Evolutionary conservation across 371 early-diverging fungal genomes (phyloP).

Genomic region (Mucor ambiguus): DNA sequence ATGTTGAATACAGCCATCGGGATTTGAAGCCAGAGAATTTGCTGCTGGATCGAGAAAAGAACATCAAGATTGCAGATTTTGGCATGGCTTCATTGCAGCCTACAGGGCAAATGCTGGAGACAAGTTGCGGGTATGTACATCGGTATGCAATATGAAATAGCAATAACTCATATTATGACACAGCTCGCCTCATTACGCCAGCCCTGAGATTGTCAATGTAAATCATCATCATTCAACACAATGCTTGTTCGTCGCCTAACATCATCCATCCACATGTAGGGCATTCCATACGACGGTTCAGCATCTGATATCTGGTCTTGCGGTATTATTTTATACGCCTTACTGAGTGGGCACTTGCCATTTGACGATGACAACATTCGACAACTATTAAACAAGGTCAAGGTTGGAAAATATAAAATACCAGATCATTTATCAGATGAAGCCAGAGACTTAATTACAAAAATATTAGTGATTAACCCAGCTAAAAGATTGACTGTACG

Average conservation of each 20-base stretch:
- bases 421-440: constrained; percentile 65
- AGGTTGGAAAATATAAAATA: constrained; percentile 55
- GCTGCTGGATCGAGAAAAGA: constrained; percentile 78
- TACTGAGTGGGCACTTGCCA: constrained; percentile 88
- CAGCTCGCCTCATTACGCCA: constrained; percentile 89
- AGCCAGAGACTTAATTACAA: constrained; percentile 63
- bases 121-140: constrained; percentile 71
- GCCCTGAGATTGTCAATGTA: constrained; percentile 89
- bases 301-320: constrained; percentile 93
- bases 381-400: constrained; percentile 72
- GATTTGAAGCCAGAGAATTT: constrained; percentile 98
- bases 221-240: background rate
- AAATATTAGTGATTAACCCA: constrained; percentile 46
- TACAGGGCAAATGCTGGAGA: constrained; percentile 69
- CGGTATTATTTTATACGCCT: constrained; percentile 90
- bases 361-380: constrained; percentile 94
- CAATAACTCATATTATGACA: background rate
- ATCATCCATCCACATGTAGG: constrained; percentile 34
- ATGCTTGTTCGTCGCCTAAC: background rate
- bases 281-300: constrained; percentile 83
- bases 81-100: constrained; percentile 86
- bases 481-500: constrained; percentile 48
- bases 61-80: constrained; percentile 84
- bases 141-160: background rate
- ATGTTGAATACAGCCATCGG: constrained; percentile 69